phyloP scores from a whole-genome alignment of 1,284 basidiomycete species.

The Trichosporon sp. region DNA sequence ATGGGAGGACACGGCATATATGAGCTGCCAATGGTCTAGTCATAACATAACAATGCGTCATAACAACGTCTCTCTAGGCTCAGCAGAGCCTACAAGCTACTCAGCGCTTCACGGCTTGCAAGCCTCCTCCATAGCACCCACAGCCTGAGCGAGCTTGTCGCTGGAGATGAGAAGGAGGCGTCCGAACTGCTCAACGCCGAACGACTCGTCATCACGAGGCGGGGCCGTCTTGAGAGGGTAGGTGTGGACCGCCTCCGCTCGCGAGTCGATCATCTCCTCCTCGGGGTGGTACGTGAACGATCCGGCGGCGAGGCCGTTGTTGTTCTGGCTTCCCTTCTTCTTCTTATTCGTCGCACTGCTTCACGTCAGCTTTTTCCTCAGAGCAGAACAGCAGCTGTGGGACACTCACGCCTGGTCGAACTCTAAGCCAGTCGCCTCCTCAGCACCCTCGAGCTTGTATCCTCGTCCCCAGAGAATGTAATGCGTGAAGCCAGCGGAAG shows the following conservation, averaged over 20 bases:
- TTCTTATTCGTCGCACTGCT: constrained; percentile 20
- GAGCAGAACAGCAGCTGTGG: background rate
- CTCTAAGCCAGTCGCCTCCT: constrained; percentile 41
- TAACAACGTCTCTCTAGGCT: background rate
- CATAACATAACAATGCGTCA: background rate
- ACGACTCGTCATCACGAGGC: constrained; percentile 63
- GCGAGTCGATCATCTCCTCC: constrained; percentile 68
- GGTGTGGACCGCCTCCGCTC: constrained; percentile 58
- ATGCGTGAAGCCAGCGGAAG: constrained; percentile 44
- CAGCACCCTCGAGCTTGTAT: constrained; percentile 43
- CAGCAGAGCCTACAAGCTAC: background rate
- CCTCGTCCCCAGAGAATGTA: constrained; percentile 45
- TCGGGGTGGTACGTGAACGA: constrained; percentile 75
- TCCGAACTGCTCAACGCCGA: constrained; percentile 73
- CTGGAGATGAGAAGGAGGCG: constrained; percentile 63
- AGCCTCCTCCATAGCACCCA: constrained; percentile 47
- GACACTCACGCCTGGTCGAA: constrained; percentile 29
- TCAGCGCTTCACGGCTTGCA: constrained; percentile 3
- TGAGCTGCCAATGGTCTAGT: too few species aligned
- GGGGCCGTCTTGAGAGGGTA: constrained; percentile 62
- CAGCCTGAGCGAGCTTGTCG: constrained; percentile 37
- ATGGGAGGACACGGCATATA: too few species aligned
- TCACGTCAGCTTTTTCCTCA: background rate
- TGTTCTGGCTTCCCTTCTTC: constrained; percentile 41
- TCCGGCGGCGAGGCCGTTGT: constrained; percentile 34